phyloP scores from a whole-genome alignment of 257 asterid species.

The Paraleonurus japonicus region DNA sequence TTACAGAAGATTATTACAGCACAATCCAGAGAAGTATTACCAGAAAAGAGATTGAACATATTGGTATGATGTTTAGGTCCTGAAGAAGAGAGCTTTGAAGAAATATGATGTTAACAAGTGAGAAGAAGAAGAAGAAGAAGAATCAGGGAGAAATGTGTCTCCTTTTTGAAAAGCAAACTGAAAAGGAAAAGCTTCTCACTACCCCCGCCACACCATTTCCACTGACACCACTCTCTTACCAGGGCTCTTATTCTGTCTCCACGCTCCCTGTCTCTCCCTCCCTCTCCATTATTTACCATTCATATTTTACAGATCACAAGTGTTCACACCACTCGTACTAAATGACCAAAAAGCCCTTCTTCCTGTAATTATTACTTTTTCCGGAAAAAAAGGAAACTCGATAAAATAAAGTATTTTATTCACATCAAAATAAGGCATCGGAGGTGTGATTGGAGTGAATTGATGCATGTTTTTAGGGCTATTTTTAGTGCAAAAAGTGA shows the following conservation, averaged over 20 bases:
- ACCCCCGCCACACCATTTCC: constrained; percentile 37
- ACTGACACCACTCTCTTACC: constrained; percentile 33
- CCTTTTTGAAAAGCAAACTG: constrained; percentile 68
- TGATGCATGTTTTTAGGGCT: no score
- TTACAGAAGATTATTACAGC: constrained; percentile 28
- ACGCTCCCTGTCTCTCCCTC: not conserved
- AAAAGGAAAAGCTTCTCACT: constrained; percentile 53
- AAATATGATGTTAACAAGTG: constrained; percentile 30
- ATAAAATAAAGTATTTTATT: no score
- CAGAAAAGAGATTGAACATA: constrained; percentile 28
- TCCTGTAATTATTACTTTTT: not conserved
- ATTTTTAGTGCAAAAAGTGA: no score
- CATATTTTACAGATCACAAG: not conserved
- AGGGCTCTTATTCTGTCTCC: not conserved
- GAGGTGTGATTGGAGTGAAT: no score
- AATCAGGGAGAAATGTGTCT: constrained; percentile 36
- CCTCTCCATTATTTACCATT: not conserved
- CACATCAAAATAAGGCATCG: no score
- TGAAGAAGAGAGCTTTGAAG: constrained; percentile 32
- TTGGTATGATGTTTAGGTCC: constrained; percentile 21
- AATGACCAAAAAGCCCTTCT: constrained; percentile 18
- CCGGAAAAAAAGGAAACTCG: no score
- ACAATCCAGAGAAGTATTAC: constrained; percentile 27
- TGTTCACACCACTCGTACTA: not conserved
- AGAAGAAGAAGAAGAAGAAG: constrained; percentile 40